A percentile compares a stretch with the other conserved stretches of the same genome.
phyloP scores from a whole-genome alignment of 371 early-diverging fungal species.

The Nematocida parisii region DNA sequence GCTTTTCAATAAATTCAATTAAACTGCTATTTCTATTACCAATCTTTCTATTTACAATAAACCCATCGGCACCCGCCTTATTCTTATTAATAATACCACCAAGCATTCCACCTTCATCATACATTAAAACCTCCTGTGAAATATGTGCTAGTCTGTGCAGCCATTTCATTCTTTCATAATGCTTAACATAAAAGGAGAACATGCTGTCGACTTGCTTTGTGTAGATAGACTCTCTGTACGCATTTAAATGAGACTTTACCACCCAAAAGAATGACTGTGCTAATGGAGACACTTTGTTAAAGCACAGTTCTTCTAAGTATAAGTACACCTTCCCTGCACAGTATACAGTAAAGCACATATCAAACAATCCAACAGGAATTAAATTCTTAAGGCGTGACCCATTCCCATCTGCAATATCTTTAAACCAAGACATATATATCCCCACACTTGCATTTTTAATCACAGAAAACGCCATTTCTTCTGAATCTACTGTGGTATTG shows the following conservation, averaged over 20 bases:
- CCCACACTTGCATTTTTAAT: slow-evolving; percentile 40
- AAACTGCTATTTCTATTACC: no score
- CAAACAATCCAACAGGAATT: slow-evolving; percentile 22
- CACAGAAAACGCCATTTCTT: slow-evolving; percentile 3
- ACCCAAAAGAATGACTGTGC: slow-evolving; percentile 3
- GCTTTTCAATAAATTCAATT: not conserved
- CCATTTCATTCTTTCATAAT: slow-evolving; percentile 20
- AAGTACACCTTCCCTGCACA: slow-evolving; percentile 28
- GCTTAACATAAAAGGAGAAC: slow-evolving; percentile 20
- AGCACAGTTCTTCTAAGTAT: not conserved
- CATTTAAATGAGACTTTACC: not conserved
- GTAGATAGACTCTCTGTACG: slow-evolving; percentile 30
- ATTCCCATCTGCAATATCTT: slow-evolving; percentile 41
- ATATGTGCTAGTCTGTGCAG: slow-evolving; percentile 22
- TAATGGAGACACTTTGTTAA: not conserved
- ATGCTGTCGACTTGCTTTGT: not conserved
- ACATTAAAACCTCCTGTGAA: slow-evolving; percentile 12
- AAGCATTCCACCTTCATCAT: not conserved
- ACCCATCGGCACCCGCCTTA: not conserved
- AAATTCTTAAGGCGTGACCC: not conserved
- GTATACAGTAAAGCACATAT: slow-evolving; percentile 24
- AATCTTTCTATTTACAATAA: not conserved
- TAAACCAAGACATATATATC: slow-evolving; percentile 52
- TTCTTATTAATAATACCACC: not conserved
- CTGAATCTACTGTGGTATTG: slow-evolving; percentile 10